Conservation (phyloP, 768 basidiomycete species). For the Crassisporium funariophilum region DNA sequence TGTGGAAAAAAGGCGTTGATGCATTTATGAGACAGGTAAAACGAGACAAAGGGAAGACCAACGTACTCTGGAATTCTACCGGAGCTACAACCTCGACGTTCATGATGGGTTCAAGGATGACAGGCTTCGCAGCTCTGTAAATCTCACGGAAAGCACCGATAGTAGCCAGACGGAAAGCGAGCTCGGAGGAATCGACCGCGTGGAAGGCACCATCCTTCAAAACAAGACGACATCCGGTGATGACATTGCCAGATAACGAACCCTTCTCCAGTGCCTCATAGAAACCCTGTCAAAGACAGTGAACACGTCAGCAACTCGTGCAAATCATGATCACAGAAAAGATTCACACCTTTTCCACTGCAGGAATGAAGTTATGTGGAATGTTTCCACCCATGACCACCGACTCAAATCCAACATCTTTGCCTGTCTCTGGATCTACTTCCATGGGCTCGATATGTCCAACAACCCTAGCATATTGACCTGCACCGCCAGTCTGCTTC, state of each 20-base stretch:
- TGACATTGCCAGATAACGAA: conserved; percentile 81
- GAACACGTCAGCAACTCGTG: neutral
- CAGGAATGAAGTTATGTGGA: conserved; percentile 90
- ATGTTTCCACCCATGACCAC: conserved; percentile 91
- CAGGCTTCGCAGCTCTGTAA: conserved; percentile 72
- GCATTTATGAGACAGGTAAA: neutral
- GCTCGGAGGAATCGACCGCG: conserved; percentile 92
- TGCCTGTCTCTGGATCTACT: conserved; percentile 69
- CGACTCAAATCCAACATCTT: conserved; percentile 84
- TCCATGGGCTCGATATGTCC: conserved; percentile 92
- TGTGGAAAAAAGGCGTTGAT: conserved; percentile 23
- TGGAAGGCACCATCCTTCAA: conserved; percentile 93
- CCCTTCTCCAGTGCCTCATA: conserved; percentile 93
- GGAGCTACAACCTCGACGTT: conserved; percentile 96
- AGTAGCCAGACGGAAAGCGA: conserved; percentile 90
- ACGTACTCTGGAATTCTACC: conserved; percentile 87
- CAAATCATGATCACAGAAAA: neutral
- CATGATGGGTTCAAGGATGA: conserved; percentile 98
- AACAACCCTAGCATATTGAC: conserved; percentile 92
- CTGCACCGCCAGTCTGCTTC: conserved; percentile 97
- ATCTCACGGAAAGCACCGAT: conserved; percentile 93
- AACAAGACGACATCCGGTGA: conserved; percentile 84
- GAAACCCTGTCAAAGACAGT: conserved; percentile 68
- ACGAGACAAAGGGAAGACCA: neutral
- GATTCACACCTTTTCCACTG: conserved; percentile 79